Evolutionary conservation across 2,329 filamentous ascomycete species (phyloP).

Genomic region (Orbilia ellipsospora): DNA sequence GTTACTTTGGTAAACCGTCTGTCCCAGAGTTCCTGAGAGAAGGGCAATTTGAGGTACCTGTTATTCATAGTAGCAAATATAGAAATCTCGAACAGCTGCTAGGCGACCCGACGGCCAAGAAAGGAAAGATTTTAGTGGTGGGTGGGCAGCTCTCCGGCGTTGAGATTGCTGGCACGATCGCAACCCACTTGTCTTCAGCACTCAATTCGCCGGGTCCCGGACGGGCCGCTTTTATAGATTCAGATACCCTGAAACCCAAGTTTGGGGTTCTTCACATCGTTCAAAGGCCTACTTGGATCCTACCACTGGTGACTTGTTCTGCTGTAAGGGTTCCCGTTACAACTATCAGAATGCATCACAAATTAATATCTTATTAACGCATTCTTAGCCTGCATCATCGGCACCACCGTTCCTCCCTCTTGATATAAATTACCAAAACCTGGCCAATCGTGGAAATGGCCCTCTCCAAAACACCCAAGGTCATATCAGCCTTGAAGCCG

Average conservation of each 20-base stretch:
- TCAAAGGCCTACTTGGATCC: conserved; percentile 76
- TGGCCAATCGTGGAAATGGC: conserved; percentile 70
- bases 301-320: conserved; percentile 71
- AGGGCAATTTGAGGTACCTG: conserved; percentile 63
- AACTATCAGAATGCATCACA: neutral
- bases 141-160: conserved; percentile 86
- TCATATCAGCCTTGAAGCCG: conserved; percentile 71
- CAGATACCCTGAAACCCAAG: conserved; percentile 64
- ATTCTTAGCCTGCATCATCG: conserved; percentile 63
- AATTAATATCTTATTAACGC: conserved; percentile 61
- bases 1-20: conserved; percentile 76
- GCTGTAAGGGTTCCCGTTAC: conserved; percentile 62
- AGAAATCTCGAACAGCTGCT: conserved; percentile 68
- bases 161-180: conserved; percentile 79
- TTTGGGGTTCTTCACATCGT: conserved; percentile 76
- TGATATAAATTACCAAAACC: conserved; percentile 78
- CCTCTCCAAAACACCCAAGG: conserved; percentile 74
- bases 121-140: conserved; percentile 76
- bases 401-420: conserved; percentile 75
- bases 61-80: conserved; percentile 77
- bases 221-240: conserved; percentile 36
- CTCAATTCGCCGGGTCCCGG: conserved; percentile 67
- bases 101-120: conserved; percentile 61
- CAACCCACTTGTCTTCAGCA: conserved; percentile 75
- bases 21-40: conserved; percentile 65